Conservation (phyloP, 2,329 filamentous ascomycete genomes). For the Cryphonectria radicalis region DNA sequence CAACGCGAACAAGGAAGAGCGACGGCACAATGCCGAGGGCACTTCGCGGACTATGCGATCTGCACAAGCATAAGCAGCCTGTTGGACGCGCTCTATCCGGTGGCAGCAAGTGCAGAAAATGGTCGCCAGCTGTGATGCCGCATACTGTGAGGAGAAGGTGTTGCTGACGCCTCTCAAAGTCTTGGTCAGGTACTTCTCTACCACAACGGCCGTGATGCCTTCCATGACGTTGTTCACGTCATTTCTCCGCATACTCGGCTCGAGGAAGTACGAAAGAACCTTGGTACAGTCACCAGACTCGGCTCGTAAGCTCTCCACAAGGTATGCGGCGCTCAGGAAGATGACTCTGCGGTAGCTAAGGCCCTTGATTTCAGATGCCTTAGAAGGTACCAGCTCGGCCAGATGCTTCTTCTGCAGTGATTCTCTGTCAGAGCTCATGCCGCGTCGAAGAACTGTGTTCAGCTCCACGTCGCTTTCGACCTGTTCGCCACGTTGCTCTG, state of each 20-base stretch:
- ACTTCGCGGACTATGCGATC: constrained; percentile 84
- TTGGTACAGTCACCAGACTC: constrained; percentile 88
- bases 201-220: constrained; percentile 66
- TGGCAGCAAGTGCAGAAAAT: constrained; percentile 93
- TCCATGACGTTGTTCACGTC: constrained; percentile 70
- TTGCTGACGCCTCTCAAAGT: constrained; percentile 73
- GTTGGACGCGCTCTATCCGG: constrained; percentile 87
- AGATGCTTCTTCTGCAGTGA: constrained; percentile 81
- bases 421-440: constrained; percentile 79
- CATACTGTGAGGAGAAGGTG: constrained; percentile 85
- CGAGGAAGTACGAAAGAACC: constrained; percentile 89
- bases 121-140: constrained; percentile 83
- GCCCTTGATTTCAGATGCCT: constrained; percentile 76
- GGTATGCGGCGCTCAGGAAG: constrained; percentile 86
- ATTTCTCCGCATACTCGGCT: constrained; percentile 75
- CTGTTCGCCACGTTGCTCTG: constrained; percentile 86
- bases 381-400: constrained; percentile 72
- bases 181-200: constrained; percentile 79
- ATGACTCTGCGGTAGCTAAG: constrained; percentile 90
- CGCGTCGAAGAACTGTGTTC: constrained; percentile 88
- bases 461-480: constrained; percentile 96
- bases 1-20: constrained; percentile 87
- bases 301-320: constrained; percentile 87
- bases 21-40: constrained; percentile 88
- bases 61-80: constrained; percentile 80